Conservation (phyloP, 768 basidiomycete genomes). For the Leucocoprinus sp. region DNA sequence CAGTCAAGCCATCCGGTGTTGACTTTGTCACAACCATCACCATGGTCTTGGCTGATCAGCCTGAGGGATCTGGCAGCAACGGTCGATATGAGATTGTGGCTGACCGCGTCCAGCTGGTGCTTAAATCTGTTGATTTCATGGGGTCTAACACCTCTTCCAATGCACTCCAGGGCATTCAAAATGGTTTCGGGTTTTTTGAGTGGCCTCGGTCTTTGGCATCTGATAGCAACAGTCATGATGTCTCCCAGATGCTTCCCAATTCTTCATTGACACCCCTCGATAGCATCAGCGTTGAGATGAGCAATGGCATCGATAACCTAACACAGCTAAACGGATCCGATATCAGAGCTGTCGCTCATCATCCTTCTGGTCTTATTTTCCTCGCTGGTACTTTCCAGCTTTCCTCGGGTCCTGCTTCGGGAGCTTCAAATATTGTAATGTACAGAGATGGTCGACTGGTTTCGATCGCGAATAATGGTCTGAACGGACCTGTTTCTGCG, state of each 20-base stretch:
- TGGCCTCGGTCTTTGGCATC: constrained; percentile 53
- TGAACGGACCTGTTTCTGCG: constrained; percentile 73
- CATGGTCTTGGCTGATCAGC: constrained; percentile 62
- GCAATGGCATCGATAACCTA: constrained; percentile 48
- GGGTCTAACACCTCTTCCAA: constrained; percentile 23
- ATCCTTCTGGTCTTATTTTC: constrained; percentile 58
- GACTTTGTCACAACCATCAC: constrained; percentile 67
- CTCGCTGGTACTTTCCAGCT: constrained; percentile 73
- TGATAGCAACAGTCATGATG: constrained; percentile 35
- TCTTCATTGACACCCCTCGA: constrained; percentile 64
- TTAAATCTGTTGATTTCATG: constrained; percentile 50
- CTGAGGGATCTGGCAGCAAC: constrained; percentile 52
- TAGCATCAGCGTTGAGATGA: constrained; percentile 49
- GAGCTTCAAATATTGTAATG: constrained; percentile 62
- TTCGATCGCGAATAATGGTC: constrained; percentile 53
- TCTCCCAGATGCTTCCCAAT: constrained; percentile 57
- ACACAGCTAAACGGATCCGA: constrained; percentile 27
- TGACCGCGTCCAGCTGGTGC: constrained; percentile 71
- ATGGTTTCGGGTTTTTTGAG: constrained; percentile 83
- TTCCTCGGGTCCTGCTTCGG: constrained; percentile 43
- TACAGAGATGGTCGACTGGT: constrained; percentile 54
- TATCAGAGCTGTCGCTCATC: constrained; percentile 53
- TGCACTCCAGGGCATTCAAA: constrained; percentile 24
- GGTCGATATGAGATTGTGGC: constrained; percentile 81
- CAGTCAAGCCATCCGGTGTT: constrained; percentile 66